A percentile compares a stretch with the other conserved stretches of the same genome.
Evolutionary conservation across 768 basidiomycete genomes (phyloP).

Genomic region (Stropharia rugosoannulata): DNA sequence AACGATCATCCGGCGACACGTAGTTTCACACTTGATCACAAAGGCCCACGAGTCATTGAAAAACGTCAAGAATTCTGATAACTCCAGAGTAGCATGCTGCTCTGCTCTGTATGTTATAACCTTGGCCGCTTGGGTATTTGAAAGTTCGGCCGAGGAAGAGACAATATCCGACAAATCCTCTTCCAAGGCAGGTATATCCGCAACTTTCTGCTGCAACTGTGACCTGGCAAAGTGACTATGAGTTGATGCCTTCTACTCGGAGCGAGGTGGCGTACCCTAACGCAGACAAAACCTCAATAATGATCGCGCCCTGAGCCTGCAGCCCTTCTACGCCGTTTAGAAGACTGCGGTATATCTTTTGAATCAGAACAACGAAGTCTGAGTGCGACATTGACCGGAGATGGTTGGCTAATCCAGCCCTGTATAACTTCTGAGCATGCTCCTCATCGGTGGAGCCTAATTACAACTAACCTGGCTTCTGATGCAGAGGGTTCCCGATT

Average conservation of each 20-base stretch:
- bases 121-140: slow-evolving; percentile 80
- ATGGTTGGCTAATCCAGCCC: slow-evolving; percentile 48
- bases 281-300: slow-evolving; percentile 58
- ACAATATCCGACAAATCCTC: slow-evolving; percentile 78
- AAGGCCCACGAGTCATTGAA: slow-evolving; percentile 90
- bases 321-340: slow-evolving; percentile 68
- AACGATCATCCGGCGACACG: slow-evolving; percentile 91
- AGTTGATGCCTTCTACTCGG: neutral
- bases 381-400: slow-evolving; percentile 67
- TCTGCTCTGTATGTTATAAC: slow-evolving; percentile 77
- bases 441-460: neutral
- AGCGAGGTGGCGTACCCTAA: slow-evolving; percentile 28
- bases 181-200: slow-evolving; percentile 44
- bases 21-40: slow-evolving; percentile 82
- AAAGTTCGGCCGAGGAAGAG: slow-evolving; percentile 78
- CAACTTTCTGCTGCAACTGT: slow-evolving; percentile 24
- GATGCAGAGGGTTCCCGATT: slow-evolving; percentile 12
- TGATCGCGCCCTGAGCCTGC: slow-evolving; percentile 54
- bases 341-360: slow-evolving; percentile 57
- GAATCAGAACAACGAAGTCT: slow-evolving; percentile 65
- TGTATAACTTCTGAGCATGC: slow-evolving; percentile 12
- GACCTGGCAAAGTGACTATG: slow-evolving; percentile 26
- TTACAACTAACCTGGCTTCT: slow-evolving; percentile 17
- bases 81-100: slow-evolving; percentile 69
- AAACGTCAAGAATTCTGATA: slow-evolving; percentile 75